Base-by-base conservation (phyloP, 169 alveolate genomes). In the Plasmodium ovale region DNA sequence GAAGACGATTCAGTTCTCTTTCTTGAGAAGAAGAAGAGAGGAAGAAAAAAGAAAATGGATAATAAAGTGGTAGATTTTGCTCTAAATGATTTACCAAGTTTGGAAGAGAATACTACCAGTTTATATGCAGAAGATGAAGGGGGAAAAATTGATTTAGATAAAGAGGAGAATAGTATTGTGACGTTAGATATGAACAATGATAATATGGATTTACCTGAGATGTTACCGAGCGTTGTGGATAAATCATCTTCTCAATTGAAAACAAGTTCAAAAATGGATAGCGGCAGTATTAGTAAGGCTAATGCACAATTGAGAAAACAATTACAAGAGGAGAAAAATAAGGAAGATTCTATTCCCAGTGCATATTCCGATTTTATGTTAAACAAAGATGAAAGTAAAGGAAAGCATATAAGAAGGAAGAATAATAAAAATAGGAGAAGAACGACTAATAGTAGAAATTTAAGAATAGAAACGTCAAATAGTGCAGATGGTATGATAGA, bases 31-130 rank as follows among this genome's bases (percentile, higher is more conserved):
- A 70, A 47, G 49, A 70, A 27, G 58, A 70, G 68, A 49, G 84
- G 82, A 47, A 69, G 84, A 49, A 70, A 70, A 35, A 70, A 70
- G 39, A 70, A 70, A 70, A 9, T 12, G n/a, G 23, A 35, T 12
- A 70, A 49, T 37, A 70, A 56, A 25, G 27, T 23, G 25, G 1
- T 44, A 70, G 35, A 70, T 14, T 3, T 19, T 47, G 10, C n/a
- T n/a, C n/a, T n/a, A n/a, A n/a, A n/a, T n/a, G n/a, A n/a, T n/a
- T n/a, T n/a, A n/a, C n/a, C n/a, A n/a, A 70, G 5, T 27, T 64
- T 16, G 25, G 0, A 47, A 9, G 49, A 70, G 7, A 47, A 35
- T 27, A 4, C 35, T 12, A 14, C 29, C 31, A 70, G 2, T 5
- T n/a, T 16, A 25, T 7, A 2, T 33, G 0, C 31, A 25, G 42